These are phyloP conservation scores for Tylopilus subfusipes DNA, from an alignment of 768 basidiomycete species.

Conservation along the genomic window DNA sequence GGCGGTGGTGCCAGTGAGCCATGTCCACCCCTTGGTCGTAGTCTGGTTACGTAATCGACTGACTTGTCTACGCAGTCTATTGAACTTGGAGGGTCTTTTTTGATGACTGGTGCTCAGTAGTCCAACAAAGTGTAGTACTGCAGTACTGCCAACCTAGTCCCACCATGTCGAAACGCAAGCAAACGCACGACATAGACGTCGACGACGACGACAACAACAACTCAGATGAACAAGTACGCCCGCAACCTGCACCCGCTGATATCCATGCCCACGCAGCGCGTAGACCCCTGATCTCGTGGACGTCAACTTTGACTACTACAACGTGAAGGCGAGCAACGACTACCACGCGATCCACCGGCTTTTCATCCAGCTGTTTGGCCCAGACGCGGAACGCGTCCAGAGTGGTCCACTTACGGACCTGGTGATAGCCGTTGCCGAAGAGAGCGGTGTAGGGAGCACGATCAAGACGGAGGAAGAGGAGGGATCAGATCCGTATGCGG, in stretches of 20 bases:
- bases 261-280: conserved; percentile 5
- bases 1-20: not conserved
- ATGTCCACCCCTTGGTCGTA: not conserved
- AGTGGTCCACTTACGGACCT: conserved; percentile 76
- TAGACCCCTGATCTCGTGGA: conserved; percentile 22
- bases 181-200: conserved; percentile 32
- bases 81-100: no score
- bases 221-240: conserved; percentile 40
- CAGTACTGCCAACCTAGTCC: no score
- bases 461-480: conserved; percentile 74
- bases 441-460: conserved; percentile 79
- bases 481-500: conserved; percentile 72
- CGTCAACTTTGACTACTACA: conserved; percentile 82
- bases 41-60: conserved; percentile 17
- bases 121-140: no score
- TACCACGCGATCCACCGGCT: conserved; percentile 83
- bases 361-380: conserved; percentile 59
- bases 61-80: no score
- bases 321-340: conserved; percentile 76
- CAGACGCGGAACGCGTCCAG: conserved; percentile 71
- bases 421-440: conserved; percentile 66
- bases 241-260: not conserved
- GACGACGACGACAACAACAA: conserved; percentile 36
- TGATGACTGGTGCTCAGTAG: no score
- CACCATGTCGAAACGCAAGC: conserved; percentile 57